Evolutionary conservation across 1,284 basidiomycete genomes (phyloP).

Genomic region (Fomitopsis pinicola): DNA sequence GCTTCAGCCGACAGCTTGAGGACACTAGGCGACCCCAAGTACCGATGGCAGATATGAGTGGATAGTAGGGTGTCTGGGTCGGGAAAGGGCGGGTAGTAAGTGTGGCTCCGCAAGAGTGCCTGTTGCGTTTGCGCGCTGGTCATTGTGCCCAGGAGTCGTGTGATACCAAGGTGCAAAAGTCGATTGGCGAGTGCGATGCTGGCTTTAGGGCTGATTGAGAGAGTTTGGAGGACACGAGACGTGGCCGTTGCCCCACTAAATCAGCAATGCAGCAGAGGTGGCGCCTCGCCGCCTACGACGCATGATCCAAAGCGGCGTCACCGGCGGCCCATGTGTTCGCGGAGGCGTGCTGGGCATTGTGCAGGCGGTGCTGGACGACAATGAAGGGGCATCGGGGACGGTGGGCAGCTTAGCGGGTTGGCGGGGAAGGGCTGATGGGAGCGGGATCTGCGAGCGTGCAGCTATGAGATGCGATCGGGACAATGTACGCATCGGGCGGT

Average conservation of each 20-base stretch:
- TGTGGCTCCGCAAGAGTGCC: constrained; percentile 16
- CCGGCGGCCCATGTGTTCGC: not conserved
- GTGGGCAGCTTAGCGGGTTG: not conserved
- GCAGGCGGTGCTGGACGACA: too few species aligned
- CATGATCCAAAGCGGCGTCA: too few species aligned
- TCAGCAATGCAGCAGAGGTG: too few species aligned
- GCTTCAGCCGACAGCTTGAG: not conserved
- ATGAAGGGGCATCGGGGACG: not conserved
- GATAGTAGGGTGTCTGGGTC: constrained; percentile 20
- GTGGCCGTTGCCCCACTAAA: too few species aligned
- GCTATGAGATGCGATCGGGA: constrained; percentile 30
- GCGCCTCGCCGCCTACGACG: too few species aligned
- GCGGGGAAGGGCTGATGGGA: not conserved
- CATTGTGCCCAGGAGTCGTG: not conserved
- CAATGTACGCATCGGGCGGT: constrained; percentile 9
- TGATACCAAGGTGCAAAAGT: too few species aligned
- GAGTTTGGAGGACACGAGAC: too few species aligned
- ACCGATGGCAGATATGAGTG: constrained; percentile 21
- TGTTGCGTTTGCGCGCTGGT: constrained; percentile 8
- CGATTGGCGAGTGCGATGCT: too few species aligned
- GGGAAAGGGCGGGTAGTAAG: constrained; percentile 14
- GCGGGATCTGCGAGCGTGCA: constrained; percentile 17
- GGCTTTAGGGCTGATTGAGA: too few species aligned
- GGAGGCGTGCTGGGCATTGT: not conserved
- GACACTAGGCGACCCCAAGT: not conserved